These are phyloP conservation scores for Pseudognaphalium luteoalbum DNA, from an alignment of 129 eudicot species.

Conservation along the genomic window DNA sequence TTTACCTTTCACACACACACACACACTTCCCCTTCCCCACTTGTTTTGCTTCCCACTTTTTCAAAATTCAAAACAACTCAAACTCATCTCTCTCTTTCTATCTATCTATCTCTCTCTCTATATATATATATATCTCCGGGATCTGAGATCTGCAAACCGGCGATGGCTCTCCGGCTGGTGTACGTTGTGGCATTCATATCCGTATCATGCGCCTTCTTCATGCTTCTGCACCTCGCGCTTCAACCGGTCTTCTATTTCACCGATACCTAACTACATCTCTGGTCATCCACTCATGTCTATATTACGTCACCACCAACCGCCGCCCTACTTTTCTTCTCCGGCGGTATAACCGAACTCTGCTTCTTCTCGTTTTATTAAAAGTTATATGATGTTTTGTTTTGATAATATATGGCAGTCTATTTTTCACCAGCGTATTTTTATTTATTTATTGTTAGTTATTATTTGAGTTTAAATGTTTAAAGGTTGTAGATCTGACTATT, in stretches of 20 bases:
- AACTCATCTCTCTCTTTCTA: background rate
- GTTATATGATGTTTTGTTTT: background rate
- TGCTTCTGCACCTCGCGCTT: conserved; percentile 43
- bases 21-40: background rate
- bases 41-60: conserved; percentile 12
- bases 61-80: background rate
- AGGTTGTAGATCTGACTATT: background rate
- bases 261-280: conserved; percentile 22
- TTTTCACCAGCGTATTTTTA: background rate
- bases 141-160: conserved; percentile 20
- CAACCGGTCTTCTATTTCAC: conserved; percentile 55
- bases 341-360: conserved; percentile 14
- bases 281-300: background rate
- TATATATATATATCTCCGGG: background rate
- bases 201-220: conserved; percentile 47
- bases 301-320: background rate
- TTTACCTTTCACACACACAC: background rate
- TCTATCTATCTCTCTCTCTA: background rate
- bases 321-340: conserved; percentile 18
- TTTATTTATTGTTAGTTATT: background rate
- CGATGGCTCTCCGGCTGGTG: conserved; percentile 43
- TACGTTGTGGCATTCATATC: conserved; percentile 47
- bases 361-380: background rate
- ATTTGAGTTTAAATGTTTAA: background rate
- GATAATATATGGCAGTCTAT: background rate